These are phyloP conservation scores for Aechmea fasciata DNA, from an alignment of 176 grass and related monocot genomes.

Conservation along the genomic window DNA sequence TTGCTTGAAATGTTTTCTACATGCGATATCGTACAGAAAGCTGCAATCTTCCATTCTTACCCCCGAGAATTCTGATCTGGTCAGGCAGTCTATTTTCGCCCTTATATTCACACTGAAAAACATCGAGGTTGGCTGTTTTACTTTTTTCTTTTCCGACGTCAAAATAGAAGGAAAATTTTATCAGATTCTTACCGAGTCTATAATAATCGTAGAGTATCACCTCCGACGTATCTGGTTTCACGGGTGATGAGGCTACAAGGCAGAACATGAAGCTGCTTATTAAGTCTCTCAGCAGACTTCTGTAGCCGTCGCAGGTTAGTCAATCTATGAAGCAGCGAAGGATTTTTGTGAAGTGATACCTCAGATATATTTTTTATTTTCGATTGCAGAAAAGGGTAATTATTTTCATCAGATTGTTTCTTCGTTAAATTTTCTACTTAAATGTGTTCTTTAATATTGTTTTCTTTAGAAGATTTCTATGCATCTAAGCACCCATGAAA, in stretches of 20 bases:
- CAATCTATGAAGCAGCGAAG: too few relatives aligned
- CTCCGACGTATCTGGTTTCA: conserved; percentile 91
- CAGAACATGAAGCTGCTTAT: conserved; percentile 81
- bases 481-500: too few relatives aligned
- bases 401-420: too few relatives aligned
- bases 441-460: too few relatives aligned
- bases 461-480: too few relatives aligned
- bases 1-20: not conserved
- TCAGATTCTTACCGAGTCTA: conserved; percentile 1
- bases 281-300: conserved; percentile 85
- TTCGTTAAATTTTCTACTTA: too few relatives aligned
- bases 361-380: too few relatives aligned
- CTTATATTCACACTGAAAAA: conserved; percentile 94
- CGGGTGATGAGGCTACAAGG: conserved; percentile 67
- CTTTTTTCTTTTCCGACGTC: not conserved
- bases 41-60: conserved; percentile 69
- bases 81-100: conserved; percentile 82
- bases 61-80: conserved; percentile 70
- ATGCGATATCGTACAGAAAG: conserved; percentile 38
- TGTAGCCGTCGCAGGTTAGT: conserved; percentile 29
- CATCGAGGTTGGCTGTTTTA: conserved; percentile 50
- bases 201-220: conserved; percentile 66
- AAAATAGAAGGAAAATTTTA: not conserved
- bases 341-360: too few relatives aligned
- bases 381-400: too few relatives aligned